Evolutionary conservation across 1,284 basidiomycete species (phyloP).

Genomic region (Ceratobasidium sp.): DNA sequence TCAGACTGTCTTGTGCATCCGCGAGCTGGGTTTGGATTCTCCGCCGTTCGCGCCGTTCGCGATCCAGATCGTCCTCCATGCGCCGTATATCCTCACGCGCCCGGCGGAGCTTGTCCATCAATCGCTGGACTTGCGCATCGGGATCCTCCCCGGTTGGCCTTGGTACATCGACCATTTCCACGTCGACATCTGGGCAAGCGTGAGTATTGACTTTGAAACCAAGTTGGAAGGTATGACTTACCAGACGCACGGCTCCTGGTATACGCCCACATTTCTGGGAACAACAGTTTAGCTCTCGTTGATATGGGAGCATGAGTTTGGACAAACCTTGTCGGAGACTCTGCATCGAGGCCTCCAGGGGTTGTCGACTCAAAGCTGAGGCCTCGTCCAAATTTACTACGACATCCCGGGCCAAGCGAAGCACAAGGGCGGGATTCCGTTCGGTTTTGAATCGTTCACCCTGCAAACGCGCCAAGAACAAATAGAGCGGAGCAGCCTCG

Average conservation of each 20-base stretch:
- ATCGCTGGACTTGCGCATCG: constrained; percentile 26
- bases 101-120: constrained; percentile 34
- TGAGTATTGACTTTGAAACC: background rate
- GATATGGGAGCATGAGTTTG: background rate
- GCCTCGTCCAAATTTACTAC: constrained; percentile 41
- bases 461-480: constrained; percentile 40
- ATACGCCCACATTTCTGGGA: constrained; percentile 30
- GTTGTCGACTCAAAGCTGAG: constrained; percentile 27
- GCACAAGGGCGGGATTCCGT: constrained; percentile 33
- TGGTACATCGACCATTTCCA: constrained; percentile 34
- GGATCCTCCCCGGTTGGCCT: constrained; percentile 24
- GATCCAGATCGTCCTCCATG: constrained; percentile 38
- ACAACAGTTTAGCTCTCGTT: background rate
- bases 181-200: constrained; percentile 16
- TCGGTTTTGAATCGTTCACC: constrained; percentile 42
- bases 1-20: constrained; percentile 33
- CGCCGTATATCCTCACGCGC: constrained; percentile 39
- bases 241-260: constrained; percentile 34
- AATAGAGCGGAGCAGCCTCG: constrained; percentile 39
- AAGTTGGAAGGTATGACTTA: background rate
- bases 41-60: constrained; percentile 37
- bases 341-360: constrained; percentile 33
- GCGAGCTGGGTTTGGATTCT: constrained; percentile 32
- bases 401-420: constrained; percentile 38
- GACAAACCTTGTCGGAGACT: constrained; percentile 26